These are phyloP conservation scores for Hydrangea macrophylla DNA, from an alignment of 148 eudicot species.

Conservation along the genomic window DNA sequence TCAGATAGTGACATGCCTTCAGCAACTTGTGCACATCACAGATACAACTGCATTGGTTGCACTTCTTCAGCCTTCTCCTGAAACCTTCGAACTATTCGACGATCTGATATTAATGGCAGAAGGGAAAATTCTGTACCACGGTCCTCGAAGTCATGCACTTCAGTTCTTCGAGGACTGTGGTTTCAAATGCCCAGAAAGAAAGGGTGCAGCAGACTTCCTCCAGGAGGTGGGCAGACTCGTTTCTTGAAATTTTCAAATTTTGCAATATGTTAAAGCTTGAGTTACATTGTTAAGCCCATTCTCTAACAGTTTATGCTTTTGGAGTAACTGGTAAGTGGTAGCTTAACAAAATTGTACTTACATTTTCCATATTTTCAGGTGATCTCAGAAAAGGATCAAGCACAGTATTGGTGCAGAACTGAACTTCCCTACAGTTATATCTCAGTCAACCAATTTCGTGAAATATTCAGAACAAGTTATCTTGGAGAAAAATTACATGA, in stretches of 20 bases:
- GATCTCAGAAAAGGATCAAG: conserved; percentile 62
- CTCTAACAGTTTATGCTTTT: too few relatives aligned
- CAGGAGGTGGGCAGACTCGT: conserved; percentile 48
- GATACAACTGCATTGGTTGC: conserved; percentile 57
- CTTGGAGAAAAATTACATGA: conserved; percentile 37
- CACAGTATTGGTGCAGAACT: conserved; percentile 50
- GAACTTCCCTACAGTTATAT: conserved; percentile 42
- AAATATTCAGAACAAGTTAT: conserved; percentile 40
- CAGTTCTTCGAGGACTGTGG: conserved; percentile 54
- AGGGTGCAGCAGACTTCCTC: conserved; percentile 71
- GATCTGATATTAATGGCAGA: conserved; percentile 67
- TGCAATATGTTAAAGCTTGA: too few relatives aligned
- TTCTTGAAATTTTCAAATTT: background rate
- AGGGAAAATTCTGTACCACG: conserved; percentile 65
- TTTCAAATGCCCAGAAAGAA: conserved; percentile 64
- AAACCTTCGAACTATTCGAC: conserved; percentile 63
- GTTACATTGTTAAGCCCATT: too few relatives aligned
- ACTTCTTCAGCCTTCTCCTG: conserved; percentile 82
- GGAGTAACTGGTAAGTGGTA: too few relatives aligned
- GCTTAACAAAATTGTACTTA: too few relatives aligned
- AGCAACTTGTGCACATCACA: conserved; percentile 61
- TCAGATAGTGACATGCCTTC: conserved; percentile 60
- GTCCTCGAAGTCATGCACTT: conserved; percentile 39
- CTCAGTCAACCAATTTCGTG: conserved; percentile 37
- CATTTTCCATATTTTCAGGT: conserved; percentile 32